These are phyloP conservation scores for Larix kaempferi DNA, from an alignment of 75 land plant genomes.

Conservation along the genomic window DNA sequence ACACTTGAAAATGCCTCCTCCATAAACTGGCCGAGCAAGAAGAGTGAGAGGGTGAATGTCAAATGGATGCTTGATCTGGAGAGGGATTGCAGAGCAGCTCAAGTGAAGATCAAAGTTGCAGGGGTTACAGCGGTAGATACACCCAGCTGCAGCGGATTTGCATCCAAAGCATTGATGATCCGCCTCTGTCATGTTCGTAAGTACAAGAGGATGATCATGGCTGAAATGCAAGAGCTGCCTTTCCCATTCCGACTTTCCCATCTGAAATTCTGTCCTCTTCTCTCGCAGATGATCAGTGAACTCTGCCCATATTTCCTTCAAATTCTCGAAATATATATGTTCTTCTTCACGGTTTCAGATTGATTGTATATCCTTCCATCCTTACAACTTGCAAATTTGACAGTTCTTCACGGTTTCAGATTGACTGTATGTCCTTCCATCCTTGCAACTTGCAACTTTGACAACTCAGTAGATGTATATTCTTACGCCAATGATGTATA, in stretches of 20 bases:
- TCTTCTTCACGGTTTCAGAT: too few species aligned
- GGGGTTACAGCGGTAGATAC: neutral
- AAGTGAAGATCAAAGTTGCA: neutral
- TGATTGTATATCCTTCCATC: too few species aligned
- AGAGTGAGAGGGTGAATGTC: neutral
- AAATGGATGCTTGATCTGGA: neutral
- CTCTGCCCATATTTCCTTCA: too few species aligned
- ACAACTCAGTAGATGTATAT: too few species aligned
- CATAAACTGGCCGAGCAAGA: neutral
- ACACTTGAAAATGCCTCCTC: neutral
- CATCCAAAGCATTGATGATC: neutral
- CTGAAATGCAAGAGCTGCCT: neutral
- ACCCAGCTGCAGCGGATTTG: neutral
- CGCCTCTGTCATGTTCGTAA: neutral
- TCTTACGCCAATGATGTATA: too few species aligned
- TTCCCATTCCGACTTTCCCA: neutral
- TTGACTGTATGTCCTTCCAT: too few species aligned
- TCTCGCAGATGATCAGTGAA: too few species aligned
- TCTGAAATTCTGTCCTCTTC: too few species aligned
- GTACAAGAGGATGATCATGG: neutral
- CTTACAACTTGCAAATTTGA: too few species aligned
- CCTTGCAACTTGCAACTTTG: too few species aligned
- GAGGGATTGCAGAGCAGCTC: neutral
- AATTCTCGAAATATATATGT: too few species aligned
- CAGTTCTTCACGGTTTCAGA: too few species aligned